Conservation (phyloP, 495 filamentous ascomycete genomes). For the Xylaria cubensis region DNA sequence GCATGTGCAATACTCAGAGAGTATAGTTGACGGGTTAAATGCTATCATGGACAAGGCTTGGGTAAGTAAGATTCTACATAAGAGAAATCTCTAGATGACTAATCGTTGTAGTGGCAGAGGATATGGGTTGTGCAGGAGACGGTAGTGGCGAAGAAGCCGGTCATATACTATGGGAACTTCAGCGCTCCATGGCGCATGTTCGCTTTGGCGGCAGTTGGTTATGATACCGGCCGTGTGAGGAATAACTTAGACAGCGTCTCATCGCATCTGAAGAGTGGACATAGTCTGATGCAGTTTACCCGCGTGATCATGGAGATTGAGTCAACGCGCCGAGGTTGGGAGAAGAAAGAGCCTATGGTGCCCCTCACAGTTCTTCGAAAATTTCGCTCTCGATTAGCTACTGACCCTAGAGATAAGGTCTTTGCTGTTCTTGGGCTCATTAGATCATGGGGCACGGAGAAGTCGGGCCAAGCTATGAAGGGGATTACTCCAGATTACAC, state of each 20-base stretch:
- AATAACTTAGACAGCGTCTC: slow-evolving; percentile 10
- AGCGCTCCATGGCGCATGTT: slow-evolving; percentile 30
- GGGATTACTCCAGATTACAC: slow-evolving; percentile 32
- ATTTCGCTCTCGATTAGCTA: slow-evolving; percentile 33
- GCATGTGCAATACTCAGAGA: slow-evolving; percentile 11
- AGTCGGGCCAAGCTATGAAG: slow-evolving; percentile 12
- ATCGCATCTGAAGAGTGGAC: slow-evolving; percentile 15
- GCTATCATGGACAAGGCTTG: slow-evolving; percentile 26
- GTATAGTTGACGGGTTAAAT: slow-evolving; percentile 20
- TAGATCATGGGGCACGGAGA: slow-evolving; percentile 28
- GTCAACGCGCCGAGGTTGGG: slow-evolving; percentile 25
- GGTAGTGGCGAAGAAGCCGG: slow-evolving; percentile 20
- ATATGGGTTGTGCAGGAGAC: slow-evolving; percentile 32
- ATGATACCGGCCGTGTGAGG: slow-evolving; percentile 21
- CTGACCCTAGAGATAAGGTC: slow-evolving; percentile 38
- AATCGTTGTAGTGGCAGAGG: slow-evolving; percentile 23
- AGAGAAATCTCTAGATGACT: neutral
- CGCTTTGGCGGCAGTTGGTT: slow-evolving; percentile 25
- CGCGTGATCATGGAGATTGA: slow-evolving; percentile 33
- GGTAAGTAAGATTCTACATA: slow-evolving; percentile 18
- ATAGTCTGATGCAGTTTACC: slow-evolving; percentile 25
- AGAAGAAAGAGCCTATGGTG: slow-evolving; percentile 19
- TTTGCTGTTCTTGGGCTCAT: slow-evolving; percentile 37
- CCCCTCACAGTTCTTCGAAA: slow-evolving; percentile 32
- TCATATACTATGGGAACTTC: slow-evolving; percentile 25